Conservation (phyloP, 805 yeast species). For the Lipomyces yamanashiensis region DNA sequence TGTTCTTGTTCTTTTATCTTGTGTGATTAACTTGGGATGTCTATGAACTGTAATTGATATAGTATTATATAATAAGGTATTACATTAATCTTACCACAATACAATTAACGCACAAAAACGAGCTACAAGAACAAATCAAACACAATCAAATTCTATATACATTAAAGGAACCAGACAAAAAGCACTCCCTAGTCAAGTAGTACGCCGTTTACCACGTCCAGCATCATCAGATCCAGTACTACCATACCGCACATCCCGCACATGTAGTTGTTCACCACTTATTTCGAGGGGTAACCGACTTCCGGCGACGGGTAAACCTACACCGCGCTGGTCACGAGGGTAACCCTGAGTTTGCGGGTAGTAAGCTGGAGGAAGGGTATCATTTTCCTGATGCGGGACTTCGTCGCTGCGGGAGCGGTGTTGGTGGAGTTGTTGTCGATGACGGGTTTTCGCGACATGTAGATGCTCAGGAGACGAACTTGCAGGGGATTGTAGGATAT, state of each 20-base stretch:
- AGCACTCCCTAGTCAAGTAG: background rate
- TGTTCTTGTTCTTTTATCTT: background rate
- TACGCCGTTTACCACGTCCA: background rate
- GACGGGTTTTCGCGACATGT: conserved; percentile 4
- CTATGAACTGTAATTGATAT: background rate
- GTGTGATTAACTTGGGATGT: conserved; percentile 33
- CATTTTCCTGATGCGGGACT: background rate
- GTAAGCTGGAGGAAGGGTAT: background rate
- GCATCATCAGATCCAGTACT: background rate
- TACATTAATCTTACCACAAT: background rate
- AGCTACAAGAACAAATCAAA: background rate
- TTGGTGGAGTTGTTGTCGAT: background rate
- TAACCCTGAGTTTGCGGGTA: background rate
- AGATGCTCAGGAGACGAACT: background rate
- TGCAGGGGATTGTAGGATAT: background rate
- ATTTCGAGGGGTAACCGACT: background rate
- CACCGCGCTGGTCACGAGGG: conserved; percentile 1
- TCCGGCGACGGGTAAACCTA: background rate
- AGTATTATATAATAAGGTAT: background rate
- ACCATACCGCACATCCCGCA: background rate
- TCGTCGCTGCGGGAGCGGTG: background rate
- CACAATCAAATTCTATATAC: background rate
- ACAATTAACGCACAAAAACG: background rate
- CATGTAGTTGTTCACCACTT: background rate
- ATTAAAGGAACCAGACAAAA: background rate